A percentile compares a stretch with the other conserved stretches of the same genome.
These are phyloP conservation scores for Acanthamoeba triangularis DNA, from an alignment of 208 protist species.

Conservation along the genomic window DNA sequence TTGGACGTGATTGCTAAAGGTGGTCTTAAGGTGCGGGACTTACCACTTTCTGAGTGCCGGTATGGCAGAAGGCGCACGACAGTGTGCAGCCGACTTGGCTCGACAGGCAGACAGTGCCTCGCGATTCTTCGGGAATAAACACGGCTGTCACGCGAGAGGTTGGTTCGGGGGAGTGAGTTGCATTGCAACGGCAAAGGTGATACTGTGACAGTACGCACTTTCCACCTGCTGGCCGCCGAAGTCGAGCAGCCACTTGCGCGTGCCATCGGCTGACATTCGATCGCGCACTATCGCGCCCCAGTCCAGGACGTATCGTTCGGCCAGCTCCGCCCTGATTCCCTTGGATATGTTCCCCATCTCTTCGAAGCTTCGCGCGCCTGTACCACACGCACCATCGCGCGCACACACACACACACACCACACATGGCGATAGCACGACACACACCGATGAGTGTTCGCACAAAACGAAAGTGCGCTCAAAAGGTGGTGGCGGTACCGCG, in stretches of 20 bases:
- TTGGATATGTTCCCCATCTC: slow-evolving; percentile 56
- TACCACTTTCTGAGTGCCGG: slow-evolving; percentile 65
- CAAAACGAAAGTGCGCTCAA: too few relatives aligned
- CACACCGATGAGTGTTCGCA: background rate
- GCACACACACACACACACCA: background rate
- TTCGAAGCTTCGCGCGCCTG: slow-evolving; percentile 62
- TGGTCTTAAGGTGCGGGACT: background rate
- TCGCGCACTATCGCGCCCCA: slow-evolving; percentile 36
- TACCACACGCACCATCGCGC: background rate
- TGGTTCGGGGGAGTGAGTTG: background rate
- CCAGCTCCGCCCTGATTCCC: background rate
- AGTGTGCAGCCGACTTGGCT: slow-evolving; percentile 62
- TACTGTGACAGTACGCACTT: slow-evolving; percentile 2
- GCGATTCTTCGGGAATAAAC: slow-evolving; percentile 36
- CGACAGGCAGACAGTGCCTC: slow-evolving; percentile 38
- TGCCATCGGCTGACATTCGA: slow-evolving; percentile 13
- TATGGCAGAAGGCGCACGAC: slow-evolving; percentile 62
- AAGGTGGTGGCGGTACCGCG: background rate
- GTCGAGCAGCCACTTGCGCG: slow-evolving; percentile 59
- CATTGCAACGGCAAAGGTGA: background rate
- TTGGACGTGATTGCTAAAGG: background rate
- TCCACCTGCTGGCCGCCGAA: slow-evolving; percentile 62
- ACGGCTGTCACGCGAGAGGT: background rate
- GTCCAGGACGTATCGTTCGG: slow-evolving; percentile 43
- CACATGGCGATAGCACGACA: background rate